Percentiles rank a stretch among this genome's conserved stretches.
Conservation (phyloP, 495 filamentous ascomycete species). For the Corynascus novoguineensis region DNA sequence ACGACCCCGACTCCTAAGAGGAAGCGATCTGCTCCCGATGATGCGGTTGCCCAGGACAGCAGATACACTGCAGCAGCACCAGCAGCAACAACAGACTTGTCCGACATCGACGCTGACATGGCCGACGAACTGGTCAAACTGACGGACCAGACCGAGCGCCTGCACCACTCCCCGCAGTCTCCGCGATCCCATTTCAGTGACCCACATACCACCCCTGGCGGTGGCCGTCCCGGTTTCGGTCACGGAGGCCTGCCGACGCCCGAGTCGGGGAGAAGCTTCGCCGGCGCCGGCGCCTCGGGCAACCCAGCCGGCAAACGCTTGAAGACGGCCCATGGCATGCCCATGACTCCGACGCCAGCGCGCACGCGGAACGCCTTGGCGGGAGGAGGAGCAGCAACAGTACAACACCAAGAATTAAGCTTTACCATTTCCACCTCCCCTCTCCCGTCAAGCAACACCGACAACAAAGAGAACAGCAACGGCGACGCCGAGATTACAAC, state of each 20-base stretch:
- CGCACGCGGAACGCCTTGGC: background rate
- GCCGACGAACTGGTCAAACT: constrained; percentile 10
- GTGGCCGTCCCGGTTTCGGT: background rate
- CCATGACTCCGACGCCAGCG: constrained; percentile 14
- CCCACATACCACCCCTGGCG: background rate
- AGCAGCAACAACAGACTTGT: background rate
- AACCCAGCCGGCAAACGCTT: constrained; percentile 12
- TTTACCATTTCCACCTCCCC: background rate
- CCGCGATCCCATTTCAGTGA: constrained; percentile 13
- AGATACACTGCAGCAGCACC: background rate
- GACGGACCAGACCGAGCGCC: background rate
- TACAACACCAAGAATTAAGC: background rate
- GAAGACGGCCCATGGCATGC: constrained; percentile 30
- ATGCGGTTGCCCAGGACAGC: background rate
- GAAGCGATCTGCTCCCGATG: constrained; percentile 11
- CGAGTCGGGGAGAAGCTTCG: constrained; percentile 3
- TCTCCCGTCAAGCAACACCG: too few relatives aligned
- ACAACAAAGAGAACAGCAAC: too few relatives aligned
- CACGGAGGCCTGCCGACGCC: constrained; percentile 10
- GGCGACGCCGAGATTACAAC: constrained; percentile 47
- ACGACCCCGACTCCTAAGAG: constrained; percentile 2
- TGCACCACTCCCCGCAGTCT: background rate
- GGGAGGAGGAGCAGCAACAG: background rate
- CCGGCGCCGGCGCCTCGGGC: background rate
- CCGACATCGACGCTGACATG: constrained; percentile 17